Evolutionary conservation across 495 filamentous ascomycete species (phyloP).

Genomic region (Ascodesmis nigricans): DNA sequence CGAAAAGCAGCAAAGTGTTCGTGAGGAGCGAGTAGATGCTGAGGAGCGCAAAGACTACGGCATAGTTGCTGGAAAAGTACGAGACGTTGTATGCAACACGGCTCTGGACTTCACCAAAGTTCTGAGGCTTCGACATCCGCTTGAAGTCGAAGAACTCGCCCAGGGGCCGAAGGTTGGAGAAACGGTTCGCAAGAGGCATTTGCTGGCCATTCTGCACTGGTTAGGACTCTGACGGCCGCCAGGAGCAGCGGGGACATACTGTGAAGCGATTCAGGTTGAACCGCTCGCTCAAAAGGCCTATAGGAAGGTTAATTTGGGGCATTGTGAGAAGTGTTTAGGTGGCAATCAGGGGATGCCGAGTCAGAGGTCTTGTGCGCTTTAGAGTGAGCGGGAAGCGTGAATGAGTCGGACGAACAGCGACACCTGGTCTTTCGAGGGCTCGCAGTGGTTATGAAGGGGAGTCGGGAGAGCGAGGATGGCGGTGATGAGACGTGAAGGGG

Average conservation of each 20-base stretch:
- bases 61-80: conserved; percentile 98
- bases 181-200: conserved; percentile 49
- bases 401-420: too few species aligned
- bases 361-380: too few species aligned
- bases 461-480: too few species aligned
- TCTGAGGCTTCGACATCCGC: conserved; percentile 75
- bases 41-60: conserved; percentile 76
- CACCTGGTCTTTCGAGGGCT: too few species aligned
- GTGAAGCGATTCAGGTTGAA: conserved; percentile 47
- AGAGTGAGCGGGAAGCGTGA: too few species aligned
- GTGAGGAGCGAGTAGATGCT: conserved; percentile 86
- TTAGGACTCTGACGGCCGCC: not conserved
- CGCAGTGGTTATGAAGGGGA: too few species aligned
- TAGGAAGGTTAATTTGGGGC: conserved; percentile 73
- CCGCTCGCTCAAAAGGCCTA: conserved; percentile 76
- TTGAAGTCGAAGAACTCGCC: conserved; percentile 92
- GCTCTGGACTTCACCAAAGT: conserved; percentile 78
- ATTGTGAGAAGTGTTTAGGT: too few species aligned
- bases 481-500: too few species aligned
- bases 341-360: too few species aligned
- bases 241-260: conserved; percentile 4
- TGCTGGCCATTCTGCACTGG: conserved; percentile 43
- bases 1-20: conserved; percentile 64
- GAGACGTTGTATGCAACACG: conserved; percentile 91
- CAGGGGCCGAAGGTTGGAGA: conserved; percentile 77